These are phyloP conservation scores for Triglochin maritima DNA, from an alignment of 106 monocot genomes.

Conservation along the genomic window DNA sequence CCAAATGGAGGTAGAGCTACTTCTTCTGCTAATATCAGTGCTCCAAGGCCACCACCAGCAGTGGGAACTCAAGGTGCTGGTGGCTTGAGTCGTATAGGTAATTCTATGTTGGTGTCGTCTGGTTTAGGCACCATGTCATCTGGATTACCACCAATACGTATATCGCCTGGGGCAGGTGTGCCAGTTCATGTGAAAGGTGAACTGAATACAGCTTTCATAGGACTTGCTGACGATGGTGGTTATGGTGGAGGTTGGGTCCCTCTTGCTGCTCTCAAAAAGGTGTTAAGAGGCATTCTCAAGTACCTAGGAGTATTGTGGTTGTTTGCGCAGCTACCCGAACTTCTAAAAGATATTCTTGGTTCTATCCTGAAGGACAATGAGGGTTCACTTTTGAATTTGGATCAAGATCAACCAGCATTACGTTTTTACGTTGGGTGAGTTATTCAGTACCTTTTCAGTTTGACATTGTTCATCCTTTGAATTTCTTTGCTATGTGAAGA, in stretches of 20 bases:
- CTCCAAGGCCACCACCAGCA: slow-evolving; percentile 33
- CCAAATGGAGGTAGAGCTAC: slow-evolving; percentile 28
- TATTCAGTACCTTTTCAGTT: not conserved
- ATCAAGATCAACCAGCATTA: slow-evolving; percentile 96
- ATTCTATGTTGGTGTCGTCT: slow-evolving; percentile 54
- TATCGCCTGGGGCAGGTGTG: slow-evolving; percentile 62
- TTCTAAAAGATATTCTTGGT: slow-evolving; percentile 90
- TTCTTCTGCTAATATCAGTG: slow-evolving; percentile 16
- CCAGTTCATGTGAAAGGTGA: slow-evolving; percentile 89
- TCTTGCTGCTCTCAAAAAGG: slow-evolving; percentile 93
- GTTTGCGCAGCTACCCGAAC: slow-evolving; percentile 91
- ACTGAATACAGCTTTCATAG: slow-evolving; percentile 91
- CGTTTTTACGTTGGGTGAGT: slow-evolving; percentile 96
- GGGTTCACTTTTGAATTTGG: slow-evolving; percentile 89
- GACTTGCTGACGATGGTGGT: slow-evolving; percentile 98
- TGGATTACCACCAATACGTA: slow-evolving; percentile 46
- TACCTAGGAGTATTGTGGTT: slow-evolving; percentile 98
- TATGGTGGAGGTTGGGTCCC: slow-evolving; percentile 99
- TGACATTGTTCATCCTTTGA: not conserved
- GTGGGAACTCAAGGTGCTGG: slow-evolving; percentile 40
- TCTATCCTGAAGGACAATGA: slow-evolving; percentile 92
- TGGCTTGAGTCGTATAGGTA: slow-evolving; percentile 45
- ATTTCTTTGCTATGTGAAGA: not conserved
- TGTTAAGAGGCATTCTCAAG: slow-evolving; percentile 86
- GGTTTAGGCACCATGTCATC: slow-evolving; percentile 44